These are phyloP conservation scores for Funneliformis mosseae DNA, from an alignment of 192 early-diverging fungal species.

Conservation along the genomic window DNA sequence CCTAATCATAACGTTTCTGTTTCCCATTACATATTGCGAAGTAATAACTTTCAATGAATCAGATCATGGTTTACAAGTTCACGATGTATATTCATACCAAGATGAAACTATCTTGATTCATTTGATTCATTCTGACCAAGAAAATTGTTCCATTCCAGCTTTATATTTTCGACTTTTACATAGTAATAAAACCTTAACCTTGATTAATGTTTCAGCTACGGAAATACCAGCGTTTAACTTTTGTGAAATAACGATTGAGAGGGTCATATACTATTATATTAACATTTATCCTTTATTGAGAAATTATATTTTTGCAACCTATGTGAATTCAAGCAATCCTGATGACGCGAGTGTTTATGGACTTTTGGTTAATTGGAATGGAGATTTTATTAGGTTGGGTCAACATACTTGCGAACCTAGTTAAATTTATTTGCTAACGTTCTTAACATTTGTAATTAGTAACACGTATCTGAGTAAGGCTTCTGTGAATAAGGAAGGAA, in stretches of 20 bases:
- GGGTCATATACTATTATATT: background rate
- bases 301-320: background rate
- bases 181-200: background rate
- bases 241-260: background rate
- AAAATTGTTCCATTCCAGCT: background rate
- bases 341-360: background rate
- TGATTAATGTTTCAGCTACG: background rate
- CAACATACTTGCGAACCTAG: no score
- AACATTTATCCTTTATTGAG: background rate
- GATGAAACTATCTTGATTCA: background rate
- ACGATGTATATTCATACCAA: background rate
- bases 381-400: background rate
- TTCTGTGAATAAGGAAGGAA: background rate
- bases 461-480: background rate
- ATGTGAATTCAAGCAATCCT: background rate
- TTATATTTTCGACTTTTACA: background rate
- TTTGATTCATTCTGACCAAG: background rate
- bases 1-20: background rate
- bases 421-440: background rate
- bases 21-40: background rate
- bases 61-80: background rate
- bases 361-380: background rate
- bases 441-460: background rate
- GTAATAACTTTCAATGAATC: background rate
- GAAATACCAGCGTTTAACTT: background rate